A percentile compares a stretch with the other conserved stretches of the same genome.
phyloP scores from a whole-genome alignment of 495 filamentous ascomycete species.

The Physcia stellaris region DNA sequence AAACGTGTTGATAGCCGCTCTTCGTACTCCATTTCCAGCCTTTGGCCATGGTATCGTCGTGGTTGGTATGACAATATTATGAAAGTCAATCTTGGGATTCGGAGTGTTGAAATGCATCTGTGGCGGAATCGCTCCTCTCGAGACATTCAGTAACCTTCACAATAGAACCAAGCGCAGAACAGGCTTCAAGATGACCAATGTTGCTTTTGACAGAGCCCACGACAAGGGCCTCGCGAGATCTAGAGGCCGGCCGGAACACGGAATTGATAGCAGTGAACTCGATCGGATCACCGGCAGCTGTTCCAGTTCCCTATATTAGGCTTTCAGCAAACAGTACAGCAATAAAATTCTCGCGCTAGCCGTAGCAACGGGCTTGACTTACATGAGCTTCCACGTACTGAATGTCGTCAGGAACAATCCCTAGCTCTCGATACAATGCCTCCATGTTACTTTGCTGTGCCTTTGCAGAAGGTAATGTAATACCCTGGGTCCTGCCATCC shows the following conservation, averaged over 20 bases:
- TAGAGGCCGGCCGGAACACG: background rate
- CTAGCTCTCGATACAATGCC: conserved; percentile 9
- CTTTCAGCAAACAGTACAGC: background rate
- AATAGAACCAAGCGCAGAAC: conserved; percentile 2
- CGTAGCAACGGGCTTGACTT: too few relatives aligned
- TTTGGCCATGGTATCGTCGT: conserved; percentile 7
- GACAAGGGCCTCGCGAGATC: background rate
- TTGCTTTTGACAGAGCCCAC: conserved; percentile 19
- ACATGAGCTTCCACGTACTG: conserved; percentile 24
- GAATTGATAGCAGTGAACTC: conserved; percentile 18
- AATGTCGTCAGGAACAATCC: conserved; percentile 20
- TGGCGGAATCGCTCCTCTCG: conserved; percentile 18
- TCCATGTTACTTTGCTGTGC: conserved; percentile 5
- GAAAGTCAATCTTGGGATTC: conserved; percentile 15
- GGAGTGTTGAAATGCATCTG: conserved; percentile 8
- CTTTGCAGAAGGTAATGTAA: conserved; percentile 7
- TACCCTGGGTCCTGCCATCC: conserved; percentile 8
- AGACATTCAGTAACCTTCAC: conserved; percentile 23
- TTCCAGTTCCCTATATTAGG: conserved; percentile 22
- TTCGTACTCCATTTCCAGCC: background rate
- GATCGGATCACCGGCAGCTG: conserved; percentile 27
- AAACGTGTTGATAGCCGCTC: conserved; percentile 13
- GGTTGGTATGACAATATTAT: conserved; percentile 4
- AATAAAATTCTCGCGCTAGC: too few relatives aligned
- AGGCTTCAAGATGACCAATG: conserved; percentile 37